Evolutionary conservation across 352 stramenopile species (phyloP).

Genomic region (Peronospora farinosa): DNA sequence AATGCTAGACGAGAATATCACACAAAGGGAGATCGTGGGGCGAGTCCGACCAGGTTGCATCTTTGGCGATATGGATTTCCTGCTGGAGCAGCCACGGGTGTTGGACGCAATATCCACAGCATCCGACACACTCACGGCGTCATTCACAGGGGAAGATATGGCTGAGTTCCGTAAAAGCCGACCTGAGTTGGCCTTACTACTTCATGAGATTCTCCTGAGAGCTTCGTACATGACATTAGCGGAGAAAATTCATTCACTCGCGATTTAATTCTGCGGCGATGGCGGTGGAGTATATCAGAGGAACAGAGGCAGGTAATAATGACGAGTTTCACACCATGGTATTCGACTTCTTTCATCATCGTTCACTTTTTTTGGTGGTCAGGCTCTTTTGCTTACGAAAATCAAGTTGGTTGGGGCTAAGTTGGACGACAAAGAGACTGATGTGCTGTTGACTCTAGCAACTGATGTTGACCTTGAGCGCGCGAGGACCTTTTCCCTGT

Average conservation of each 20-base stretch:
- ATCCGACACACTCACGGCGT: constrained; percentile 33
- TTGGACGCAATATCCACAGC: constrained; percentile 41
- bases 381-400: no score
- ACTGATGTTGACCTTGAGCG: no score
- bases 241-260: constrained; percentile 29
- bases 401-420: no score
- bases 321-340: neutral
- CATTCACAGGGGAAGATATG: constrained; percentile 35
- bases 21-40: constrained; percentile 37
- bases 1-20: constrained; percentile 2
- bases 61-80: constrained; percentile 65
- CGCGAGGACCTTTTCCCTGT: no score
- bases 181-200: constrained; percentile 37
- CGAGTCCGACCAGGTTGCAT: constrained; percentile 51
- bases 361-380: no score
- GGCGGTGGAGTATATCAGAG: neutral
- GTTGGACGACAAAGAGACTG: no score
- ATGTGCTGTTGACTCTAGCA: no score
- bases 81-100: constrained; percentile 42
- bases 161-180: constrained; percentile 17
- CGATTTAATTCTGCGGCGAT: constrained; percentile 2
- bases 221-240: constrained; percentile 54
- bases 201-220: constrained; percentile 51
- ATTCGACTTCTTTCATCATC: neutral
- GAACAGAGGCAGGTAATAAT: neutral